Evolutionary conservation across 768 basidiomycete species (phyloP), one percentile per base, ranked within the genome.

Genomic region (Xerocomellus dryophilus): DNA sequence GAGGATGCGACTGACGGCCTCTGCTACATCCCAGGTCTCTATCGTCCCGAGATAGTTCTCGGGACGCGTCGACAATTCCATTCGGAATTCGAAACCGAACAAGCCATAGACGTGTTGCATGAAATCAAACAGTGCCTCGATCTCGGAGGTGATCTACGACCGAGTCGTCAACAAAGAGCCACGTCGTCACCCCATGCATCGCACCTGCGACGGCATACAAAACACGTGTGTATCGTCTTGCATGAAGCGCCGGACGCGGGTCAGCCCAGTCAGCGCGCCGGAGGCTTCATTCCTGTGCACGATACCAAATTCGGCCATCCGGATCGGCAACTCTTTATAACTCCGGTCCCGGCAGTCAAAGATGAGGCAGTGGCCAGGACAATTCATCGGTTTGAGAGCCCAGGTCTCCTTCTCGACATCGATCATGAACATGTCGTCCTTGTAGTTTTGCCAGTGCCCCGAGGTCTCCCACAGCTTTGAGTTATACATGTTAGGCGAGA

Each of bases 171-270:
- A 31, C 18, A 2, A 15, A 14, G 10, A 12, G 23, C 21, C 4
- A 15, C 31, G 21, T 17, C 4, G 32, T 23, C 14, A 14, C 14
- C 8, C 9, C 15, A 52, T n/a, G 21, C 7, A 27, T n/a, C 14
- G 40, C 14, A 88, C 89, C 77, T 94, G 93, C 9, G 86, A 83
- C 9, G 90, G 90, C 83, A 92, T 95, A 71, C 96, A 99, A 78
- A 99, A 99, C 50, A 98, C 89, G 71, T 99, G 97, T 0, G 97
- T 94, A 70, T 99, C 97, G 66, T 98, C 97, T 74, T 98, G 97
- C 51, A 93, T 88, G 74, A 99, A 98, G 42, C 97, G 78, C 52
- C 97, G 79, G 41, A 98, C 97, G 54, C 97, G 82, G 15, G 93
- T 95, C 62, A 98, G 72, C 9, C 97, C 97, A 14, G 90, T 91